A percentile compares a stretch with the other conserved stretches of the same genome.
Evolutionary conservation across 805 yeast species (phyloP).

Genomic region (Zygotorulaspora florentina): DNA sequence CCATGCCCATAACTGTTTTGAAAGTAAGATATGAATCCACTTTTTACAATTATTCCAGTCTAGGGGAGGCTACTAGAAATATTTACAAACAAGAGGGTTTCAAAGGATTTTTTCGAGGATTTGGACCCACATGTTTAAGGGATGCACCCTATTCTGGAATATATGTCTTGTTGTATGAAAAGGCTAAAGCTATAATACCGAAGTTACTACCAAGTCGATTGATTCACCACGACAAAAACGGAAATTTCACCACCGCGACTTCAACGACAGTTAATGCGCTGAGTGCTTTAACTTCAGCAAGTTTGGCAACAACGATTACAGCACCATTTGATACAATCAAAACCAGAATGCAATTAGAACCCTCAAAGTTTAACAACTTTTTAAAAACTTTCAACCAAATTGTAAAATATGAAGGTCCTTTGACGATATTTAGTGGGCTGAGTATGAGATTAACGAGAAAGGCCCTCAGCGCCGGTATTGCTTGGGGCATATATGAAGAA

Average conservation of each 20-base stretch:
- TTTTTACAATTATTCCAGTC: conserved; percentile 61
- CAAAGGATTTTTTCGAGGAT: conserved; percentile 79
- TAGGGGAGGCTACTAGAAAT: conserved; percentile 54
- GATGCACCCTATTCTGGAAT: conserved; percentile 98
- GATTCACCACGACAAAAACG: conserved; percentile 16
- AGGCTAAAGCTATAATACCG: conserved; percentile 58
- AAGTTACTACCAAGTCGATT: conserved; percentile 26
- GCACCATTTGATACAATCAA: conserved; percentile 95
- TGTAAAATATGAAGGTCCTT: conserved; percentile 44
- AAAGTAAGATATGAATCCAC: conserved; percentile 89
- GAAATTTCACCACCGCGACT: conserved; percentile 35
- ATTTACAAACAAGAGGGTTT: conserved; percentile 53
- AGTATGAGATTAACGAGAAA: conserved; percentile 77
- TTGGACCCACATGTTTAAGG: conserved; percentile 77
- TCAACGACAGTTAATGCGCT: conserved; percentile 61
- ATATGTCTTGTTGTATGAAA: conserved; percentile 81
- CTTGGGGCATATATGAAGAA: conserved; percentile 97
- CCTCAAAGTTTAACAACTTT: conserved; percentile 43
- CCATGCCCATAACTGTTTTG: conserved; percentile 92
- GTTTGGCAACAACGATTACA: conserved; percentile 75
- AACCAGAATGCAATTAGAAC: conserved; percentile 80
- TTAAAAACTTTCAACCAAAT: conserved; percentile 39
- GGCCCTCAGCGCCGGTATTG: conserved; percentile 88
- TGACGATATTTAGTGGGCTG: conserved; percentile 75
- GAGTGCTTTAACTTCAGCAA: conserved; percentile 78